These are phyloP conservation scores for Aspergillus aculeatinus DNA, from an alignment of 2,329 filamentous ascomycete species.

Conservation along the genomic window DNA sequence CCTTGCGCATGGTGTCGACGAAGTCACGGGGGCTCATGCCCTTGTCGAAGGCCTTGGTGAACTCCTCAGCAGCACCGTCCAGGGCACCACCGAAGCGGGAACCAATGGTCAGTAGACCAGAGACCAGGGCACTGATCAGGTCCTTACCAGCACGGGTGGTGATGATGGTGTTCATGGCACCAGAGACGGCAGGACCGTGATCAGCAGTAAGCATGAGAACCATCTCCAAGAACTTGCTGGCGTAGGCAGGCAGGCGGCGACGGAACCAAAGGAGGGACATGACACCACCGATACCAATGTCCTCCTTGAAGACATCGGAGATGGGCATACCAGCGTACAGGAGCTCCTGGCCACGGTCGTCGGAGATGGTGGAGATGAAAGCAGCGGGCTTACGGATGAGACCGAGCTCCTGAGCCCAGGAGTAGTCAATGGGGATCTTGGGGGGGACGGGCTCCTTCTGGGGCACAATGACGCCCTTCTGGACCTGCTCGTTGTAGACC, in stretches of 20 bases:
- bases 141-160: conserved; percentile 99
- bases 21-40: conserved; percentile 97
- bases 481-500: conserved; percentile 87
- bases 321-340: conserved; percentile 99
- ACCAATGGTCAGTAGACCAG: conserved; percentile 96
- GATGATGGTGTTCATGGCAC: conserved; percentile 99
- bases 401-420: conserved; percentile 98
- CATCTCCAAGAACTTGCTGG: conserved; percentile 99
- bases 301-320: conserved; percentile 98
- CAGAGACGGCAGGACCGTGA: conserved; percentile 97
- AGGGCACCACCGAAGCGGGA: conserved; percentile 98
- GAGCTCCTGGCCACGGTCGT: conserved; percentile 98
- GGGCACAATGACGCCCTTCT: conserved; percentile 79
- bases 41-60: conserved; percentile 97
- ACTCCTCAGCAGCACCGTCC: conserved; percentile 96
- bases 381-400: conserved; percentile 99
- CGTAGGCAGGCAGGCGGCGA: conserved; percentile 90
- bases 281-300: conserved; percentile 98
- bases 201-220: conserved; percentile 99
- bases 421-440: conserved; percentile 99
- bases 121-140: conserved; percentile 90
- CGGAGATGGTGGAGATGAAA: conserved; percentile 99
- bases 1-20: conserved; percentile 97
- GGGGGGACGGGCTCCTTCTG: conserved; percentile 86
- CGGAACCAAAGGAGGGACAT: conserved; percentile 99